Evolutionary conservation across 768 basidiomycete genomes (phyloP), one percentile per base, ranked within the genome.

Genomic region (Suillus cothurnatus): DNA sequence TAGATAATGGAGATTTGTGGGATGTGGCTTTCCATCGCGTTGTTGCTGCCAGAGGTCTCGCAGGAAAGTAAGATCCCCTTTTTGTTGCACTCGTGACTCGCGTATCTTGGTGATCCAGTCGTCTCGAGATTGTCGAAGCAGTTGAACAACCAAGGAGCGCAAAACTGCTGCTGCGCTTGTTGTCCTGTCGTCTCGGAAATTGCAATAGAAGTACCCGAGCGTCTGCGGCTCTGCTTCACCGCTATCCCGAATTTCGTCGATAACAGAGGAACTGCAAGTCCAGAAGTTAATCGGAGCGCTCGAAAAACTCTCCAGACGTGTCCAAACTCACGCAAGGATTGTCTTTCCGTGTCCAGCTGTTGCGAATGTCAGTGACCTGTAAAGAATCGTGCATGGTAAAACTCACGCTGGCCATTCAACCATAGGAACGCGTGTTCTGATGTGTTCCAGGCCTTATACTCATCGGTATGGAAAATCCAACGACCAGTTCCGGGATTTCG

Each of bases 141-240:
- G 17, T 23, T 72, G 72, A 6, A 53, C 64, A n/a, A 68, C 50
- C 0, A 73, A 11, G 7, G 72, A 72, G 2, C 70, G 68, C 53
- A 72, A 58, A 17, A 70, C 60, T 43, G 71, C 64, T 8, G 53
- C 19, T 1, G 64, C 49, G 19, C 21, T 63, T 28, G 52, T 71
- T 0, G 65, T 60, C 19, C 50, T 63, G 32, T 67, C 68, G 3
- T 32, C 61, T n/a, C 67, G 71, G 5, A 72, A 74, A 43, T 72
- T 62, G 2, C 70, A 72, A 3, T 74, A 72, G 23, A 72, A 68
- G 23, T 52, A 68, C 6, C 9, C 32, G 8, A 72, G 26, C 0
- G 56, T 6, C 12, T 68, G 62, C 12, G 38, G 64, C 15, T 64
- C 64, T 2, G 43, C 11, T 3, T 59, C 47, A 0, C 36, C 28